Percentiles rank a stretch among this genome's conserved stretches.
phyloP scores from a whole-genome alignment of 441 rosid species.

The Melastoma candidum region DNA sequence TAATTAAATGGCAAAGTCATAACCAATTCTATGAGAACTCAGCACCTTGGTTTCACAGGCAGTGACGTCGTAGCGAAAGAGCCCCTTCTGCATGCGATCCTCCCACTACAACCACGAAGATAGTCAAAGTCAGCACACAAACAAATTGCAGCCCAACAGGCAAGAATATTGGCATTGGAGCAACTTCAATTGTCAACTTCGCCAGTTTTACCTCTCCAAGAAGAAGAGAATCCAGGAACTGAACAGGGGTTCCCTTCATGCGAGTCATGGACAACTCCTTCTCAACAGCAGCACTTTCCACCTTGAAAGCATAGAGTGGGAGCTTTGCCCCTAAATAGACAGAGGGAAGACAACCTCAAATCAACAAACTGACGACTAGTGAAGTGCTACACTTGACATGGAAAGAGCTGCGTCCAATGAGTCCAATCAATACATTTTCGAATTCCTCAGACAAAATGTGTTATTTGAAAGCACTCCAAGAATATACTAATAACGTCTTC shows the following conservation, averaged over 20 bases:
- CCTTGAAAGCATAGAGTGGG: conserved; percentile 18
- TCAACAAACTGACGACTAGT: background rate
- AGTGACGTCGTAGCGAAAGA: conserved; percentile 23
- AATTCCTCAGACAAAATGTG: no score
- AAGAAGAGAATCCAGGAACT: conserved; percentile 17
- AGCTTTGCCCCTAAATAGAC: conserved; percentile 9
- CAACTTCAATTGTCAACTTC: no score
- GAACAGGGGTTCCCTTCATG: conserved; percentile 6
- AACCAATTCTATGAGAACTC: no score
- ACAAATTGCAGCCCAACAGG: no score
- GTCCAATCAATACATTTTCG: no score
- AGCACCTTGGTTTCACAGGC: conserved; percentile 13
- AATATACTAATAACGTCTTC: no score
- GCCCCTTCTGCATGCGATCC: conserved; percentile 18
- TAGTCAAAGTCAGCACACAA: no score
- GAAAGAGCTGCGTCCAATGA: background rate
- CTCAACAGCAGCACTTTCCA: conserved; percentile 1
- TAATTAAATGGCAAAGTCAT: no score
- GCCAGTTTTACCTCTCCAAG: conserved; percentile 8
- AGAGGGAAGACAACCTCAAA: background rate
- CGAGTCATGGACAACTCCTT: no score
- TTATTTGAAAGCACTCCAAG: no score
- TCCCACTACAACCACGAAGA: conserved; percentile 17
- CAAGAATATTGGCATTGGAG: no score
- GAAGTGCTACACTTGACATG: background rate